Base-by-base conservation (phyloP, 805 yeast genomes). In the Candida andamanensis region DNA sequence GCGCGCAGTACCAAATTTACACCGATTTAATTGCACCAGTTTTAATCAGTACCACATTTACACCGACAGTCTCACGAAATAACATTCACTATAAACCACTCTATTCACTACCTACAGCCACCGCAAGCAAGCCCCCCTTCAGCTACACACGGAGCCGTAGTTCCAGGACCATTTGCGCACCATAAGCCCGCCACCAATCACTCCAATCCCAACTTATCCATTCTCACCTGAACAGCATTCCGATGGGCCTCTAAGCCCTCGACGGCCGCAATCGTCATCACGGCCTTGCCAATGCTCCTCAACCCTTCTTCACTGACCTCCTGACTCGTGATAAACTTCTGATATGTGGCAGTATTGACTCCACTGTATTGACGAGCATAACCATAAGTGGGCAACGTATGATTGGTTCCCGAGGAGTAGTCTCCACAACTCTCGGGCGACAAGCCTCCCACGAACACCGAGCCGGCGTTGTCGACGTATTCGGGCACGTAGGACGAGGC, bases 371-470 rank as follows among this genome's bases (percentile, higher is more conserved):
- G 94, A 65, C 87, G 81, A 26, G 99, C 97, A 53, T 90, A 92
- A 30, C 99, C 99, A 54, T 92, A 92, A 0, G 99, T 92, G 37
- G 99, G 99, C 49, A 92, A 72, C 0, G 99, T 92, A 65, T 92
- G 99, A 71, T 92, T 92, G 4, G 99, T 92, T 56, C 99, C 99
- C 39, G 89, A 76, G 0, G 97, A 89, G 65, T 92, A 92, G 64
- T 92, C 99, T 52, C 99, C 99, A 58, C 97, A 89, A 3, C 95
- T 83, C 59, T 92, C 99, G 30, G 99, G 98, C 2, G 96, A 84
- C 58, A 83, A 84, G 4, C 90, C 82, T 27, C 99, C 99, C 35
- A 92, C 97, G 52, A 92, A 92, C 15, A 92, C 92, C 19, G 95
- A 82, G 24, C 99, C 98, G 5, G 99, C 99, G 55, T 92, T 80